phyloP scores from a whole-genome alignment of 768 basidiomycete genomes.

The Melanogaster broomeanus region DNA sequence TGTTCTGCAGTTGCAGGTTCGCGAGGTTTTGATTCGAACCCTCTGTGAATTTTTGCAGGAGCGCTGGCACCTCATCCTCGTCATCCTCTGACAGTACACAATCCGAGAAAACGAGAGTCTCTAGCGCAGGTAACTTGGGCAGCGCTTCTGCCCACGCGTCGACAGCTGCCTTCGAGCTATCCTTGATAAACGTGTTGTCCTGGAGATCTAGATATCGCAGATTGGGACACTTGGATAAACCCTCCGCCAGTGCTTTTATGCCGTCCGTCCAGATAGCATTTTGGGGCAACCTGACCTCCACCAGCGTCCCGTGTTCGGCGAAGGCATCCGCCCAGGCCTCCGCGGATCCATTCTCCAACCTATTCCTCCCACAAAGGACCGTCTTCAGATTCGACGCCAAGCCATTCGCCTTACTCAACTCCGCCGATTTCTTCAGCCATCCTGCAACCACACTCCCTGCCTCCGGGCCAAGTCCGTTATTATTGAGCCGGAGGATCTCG shows the following conservation, averaged over 20 bases:
- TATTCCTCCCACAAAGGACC: constrained; percentile 92
- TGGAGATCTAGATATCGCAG: constrained; percentile 87
- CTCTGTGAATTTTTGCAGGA: constrained; percentile 58
- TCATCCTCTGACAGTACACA: constrained; percentile 76
- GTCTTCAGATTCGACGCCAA: constrained; percentile 71
- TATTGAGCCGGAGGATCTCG: constrained; percentile 86
- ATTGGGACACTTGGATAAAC: constrained; percentile 64
- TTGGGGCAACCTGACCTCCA: constrained; percentile 93
- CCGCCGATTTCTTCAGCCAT: constrained; percentile 78
- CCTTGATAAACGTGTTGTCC: constrained; percentile 83
- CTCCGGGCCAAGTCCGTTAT: constrained; percentile 93
- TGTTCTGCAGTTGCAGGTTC: constrained; percentile 85
- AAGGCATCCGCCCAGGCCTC: constrained; percentile 85
- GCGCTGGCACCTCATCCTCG: constrained; percentile 73
- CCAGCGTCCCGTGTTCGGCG: constrained; percentile 75
- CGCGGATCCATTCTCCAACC: constrained; percentile 92
- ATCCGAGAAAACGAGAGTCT: constrained; percentile 87
- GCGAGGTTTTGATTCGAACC: constrained; percentile 78
- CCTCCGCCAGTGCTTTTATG: constrained; percentile 74
- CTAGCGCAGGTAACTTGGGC: constrained; percentile 67
- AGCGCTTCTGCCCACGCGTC: constrained; percentile 66
- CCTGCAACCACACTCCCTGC: constrained; percentile 86
- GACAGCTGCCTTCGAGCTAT: constrained; percentile 57
- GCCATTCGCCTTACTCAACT: constrained; percentile 63
- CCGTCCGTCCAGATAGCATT: constrained; percentile 97